phyloP scores from a whole-genome alignment of 202 grass and related monocot species.

The Digitaria exilis region DNA sequence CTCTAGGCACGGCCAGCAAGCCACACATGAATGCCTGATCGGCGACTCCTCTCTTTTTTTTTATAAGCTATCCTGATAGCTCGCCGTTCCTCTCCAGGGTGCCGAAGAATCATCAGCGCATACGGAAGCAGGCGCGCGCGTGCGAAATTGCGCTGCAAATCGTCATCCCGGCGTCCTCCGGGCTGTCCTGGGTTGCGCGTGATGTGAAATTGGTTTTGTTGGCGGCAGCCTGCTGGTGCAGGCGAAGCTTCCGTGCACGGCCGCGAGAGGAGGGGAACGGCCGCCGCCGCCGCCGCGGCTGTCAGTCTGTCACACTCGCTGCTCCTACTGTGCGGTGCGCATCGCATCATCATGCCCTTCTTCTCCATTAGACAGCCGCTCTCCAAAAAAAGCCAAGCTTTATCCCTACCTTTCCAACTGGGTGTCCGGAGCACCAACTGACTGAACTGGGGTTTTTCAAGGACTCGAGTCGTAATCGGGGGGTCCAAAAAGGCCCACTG shows the following conservation, averaged over 20 bases:
- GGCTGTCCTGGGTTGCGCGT: neutral
- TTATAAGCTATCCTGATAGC: no score
- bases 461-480: neutral
- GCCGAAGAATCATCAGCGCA: neutral
- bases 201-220: no score
- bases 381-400: neutral
- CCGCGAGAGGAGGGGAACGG: no score
- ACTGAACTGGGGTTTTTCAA: neutral
- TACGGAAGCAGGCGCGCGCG: no score
- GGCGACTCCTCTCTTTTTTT: neutral
- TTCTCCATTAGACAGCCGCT: neutral
- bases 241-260: slow-evolving; percentile 35
- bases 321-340: neutral
- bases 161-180: neutral
- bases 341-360: neutral
- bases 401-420: neutral
- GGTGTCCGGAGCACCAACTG: neutral
- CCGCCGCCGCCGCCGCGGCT: neutral
- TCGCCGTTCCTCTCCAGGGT: neutral
- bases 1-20: neutral
- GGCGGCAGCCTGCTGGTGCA: no score
- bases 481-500: neutral
- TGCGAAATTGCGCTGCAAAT: neutral
- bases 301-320: slow-evolving; percentile 1
- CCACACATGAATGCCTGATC: neutral